Conservation (phyloP, 1,284 basidiomycete genomes). For the Leccinum brunneo-olivaceum region DNA sequence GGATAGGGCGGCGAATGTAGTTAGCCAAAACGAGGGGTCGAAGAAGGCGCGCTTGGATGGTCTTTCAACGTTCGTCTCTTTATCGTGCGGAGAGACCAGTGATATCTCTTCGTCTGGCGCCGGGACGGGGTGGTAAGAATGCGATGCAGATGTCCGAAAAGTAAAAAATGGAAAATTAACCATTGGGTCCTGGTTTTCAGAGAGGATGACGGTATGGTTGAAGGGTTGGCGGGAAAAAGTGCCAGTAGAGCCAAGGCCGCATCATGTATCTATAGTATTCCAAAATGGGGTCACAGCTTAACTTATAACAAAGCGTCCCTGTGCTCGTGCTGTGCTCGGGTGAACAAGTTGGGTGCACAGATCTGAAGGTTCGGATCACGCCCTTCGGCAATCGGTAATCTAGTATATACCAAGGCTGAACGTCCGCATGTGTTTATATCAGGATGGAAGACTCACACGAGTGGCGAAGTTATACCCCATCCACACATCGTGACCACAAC, state of each 20-base stretch:
- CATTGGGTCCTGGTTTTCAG: constrained; percentile 7
- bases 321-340: constrained; percentile 10
- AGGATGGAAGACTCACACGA: constrained; percentile 1
- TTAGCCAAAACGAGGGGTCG: constrained; percentile 19
- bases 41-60: constrained; percentile 1
- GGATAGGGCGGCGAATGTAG: constrained; percentile 16
- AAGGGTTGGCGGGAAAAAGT: neutral
- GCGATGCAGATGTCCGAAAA: neutral
- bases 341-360: neutral
- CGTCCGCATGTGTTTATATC: neutral
- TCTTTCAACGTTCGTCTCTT: neutral
- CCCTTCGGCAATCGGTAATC: neutral
- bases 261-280: constrained; percentile 6
- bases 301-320: neutral
- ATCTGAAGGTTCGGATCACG: constrained; percentile 1
- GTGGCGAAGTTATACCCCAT: neutral
- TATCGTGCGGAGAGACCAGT: neutral
- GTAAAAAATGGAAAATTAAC: neutral
- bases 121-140: constrained; percentile 15
- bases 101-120: constrained; percentile 17
- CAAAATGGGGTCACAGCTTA: neutral
- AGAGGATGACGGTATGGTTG: neutral
- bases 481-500: neutral
- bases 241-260: neutral
- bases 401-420: constrained; percentile 1